phyloP scores from a whole-genome alignment of 2,329 filamentous ascomycete species.

The Fusarium virguliforme region DNA sequence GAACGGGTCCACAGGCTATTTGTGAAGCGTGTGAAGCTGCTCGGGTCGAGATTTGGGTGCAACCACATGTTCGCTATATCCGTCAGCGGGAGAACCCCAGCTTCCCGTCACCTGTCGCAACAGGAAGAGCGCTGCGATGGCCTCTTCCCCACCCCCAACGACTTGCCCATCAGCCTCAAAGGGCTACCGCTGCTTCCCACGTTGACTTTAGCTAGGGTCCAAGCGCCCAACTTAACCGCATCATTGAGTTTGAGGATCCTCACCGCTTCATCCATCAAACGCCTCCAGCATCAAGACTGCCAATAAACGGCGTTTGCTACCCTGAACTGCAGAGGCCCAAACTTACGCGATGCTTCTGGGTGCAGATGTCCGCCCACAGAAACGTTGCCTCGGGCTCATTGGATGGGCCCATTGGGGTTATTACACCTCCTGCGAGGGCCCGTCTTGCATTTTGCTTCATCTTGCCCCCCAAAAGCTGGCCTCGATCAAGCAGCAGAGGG shows the following conservation, averaged over 20 bases:
- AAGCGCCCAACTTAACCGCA: not conserved
- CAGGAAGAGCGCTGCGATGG: too few relatives aligned
- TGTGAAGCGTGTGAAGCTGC: not conserved
- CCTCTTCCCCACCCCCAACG: not conserved
- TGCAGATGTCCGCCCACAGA: conserved; percentile 8
- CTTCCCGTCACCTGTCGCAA: not conserved
- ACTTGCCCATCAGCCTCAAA: not conserved
- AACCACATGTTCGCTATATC: not conserved
- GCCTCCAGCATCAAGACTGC: conserved; percentile 1
- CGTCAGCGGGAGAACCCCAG: not conserved
- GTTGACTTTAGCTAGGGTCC: conserved; percentile 10
- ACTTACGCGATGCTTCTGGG: conserved; percentile 1
- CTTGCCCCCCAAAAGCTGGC: conserved; percentile 18
- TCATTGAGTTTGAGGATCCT: conserved; percentile 5
- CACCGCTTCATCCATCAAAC: conserved; percentile 14
- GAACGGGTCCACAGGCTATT: conserved; percentile 1
- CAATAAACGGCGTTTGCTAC: conserved; percentile 13
- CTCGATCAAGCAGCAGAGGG: conserved; percentile 37
- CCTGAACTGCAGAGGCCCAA: conserved; percentile 14
- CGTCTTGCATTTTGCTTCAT: conserved; percentile 24
- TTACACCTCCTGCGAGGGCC: conserved; percentile 17
- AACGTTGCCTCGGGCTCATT: not conserved
- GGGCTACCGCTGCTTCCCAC: not conserved
- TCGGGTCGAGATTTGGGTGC: not conserved
- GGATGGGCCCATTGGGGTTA: conserved; percentile 6